A percentile compares a stretch with the other conserved stretches of the same genome.
Evolutionary conservation across 1,284 basidiomycete genomes (phyloP).

Genomic region (Sphagnurus paluster): DNA sequence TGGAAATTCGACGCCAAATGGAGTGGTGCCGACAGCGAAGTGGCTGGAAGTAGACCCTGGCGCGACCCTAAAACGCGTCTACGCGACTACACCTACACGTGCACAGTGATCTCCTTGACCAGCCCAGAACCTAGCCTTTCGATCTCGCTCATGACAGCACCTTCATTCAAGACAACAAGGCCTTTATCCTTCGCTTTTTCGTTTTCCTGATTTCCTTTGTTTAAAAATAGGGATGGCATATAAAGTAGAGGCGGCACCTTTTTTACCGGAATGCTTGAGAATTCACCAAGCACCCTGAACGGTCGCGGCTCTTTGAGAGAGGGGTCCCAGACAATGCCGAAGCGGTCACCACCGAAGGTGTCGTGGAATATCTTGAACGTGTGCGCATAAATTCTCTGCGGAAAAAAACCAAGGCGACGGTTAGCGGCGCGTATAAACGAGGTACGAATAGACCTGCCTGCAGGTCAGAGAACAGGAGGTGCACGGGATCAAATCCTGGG

Average conservation of each 20-base stretch:
- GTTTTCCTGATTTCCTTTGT: slow-evolving; percentile 27
- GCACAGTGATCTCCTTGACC: slow-evolving; percentile 49
- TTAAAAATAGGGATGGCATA: not conserved
- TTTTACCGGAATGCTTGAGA: slow-evolving; percentile 62
- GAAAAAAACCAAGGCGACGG: not conserved
- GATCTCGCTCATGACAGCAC: slow-evolving; percentile 75
- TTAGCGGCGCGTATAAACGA: not conserved
- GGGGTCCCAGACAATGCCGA: slow-evolving; percentile 91
- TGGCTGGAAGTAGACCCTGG: not conserved
- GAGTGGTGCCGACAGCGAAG: not conserved
- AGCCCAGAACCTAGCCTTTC: slow-evolving; percentile 77
- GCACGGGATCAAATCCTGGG: slow-evolving; percentile 84
- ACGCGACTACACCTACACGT: slow-evolving; percentile 19
- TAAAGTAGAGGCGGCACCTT: slow-evolving; percentile 22
- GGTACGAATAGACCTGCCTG: slow-evolving; percentile 48
- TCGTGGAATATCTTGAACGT: slow-evolving; percentile 88
- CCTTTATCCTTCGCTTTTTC: slow-evolving; percentile 56
- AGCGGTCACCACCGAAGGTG: slow-evolving; percentile 72
- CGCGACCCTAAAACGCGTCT: not conserved
- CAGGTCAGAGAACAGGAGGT: slow-evolving; percentile 69
- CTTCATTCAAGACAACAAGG: slow-evolving; percentile 73
- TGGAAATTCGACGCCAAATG: too few relatives aligned
- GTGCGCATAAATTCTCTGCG: slow-evolving; percentile 74
- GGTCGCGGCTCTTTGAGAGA: slow-evolving; percentile 52
- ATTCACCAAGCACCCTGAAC: slow-evolving; percentile 86